These are phyloP conservation scores for Sindora glabra DNA, from an alignment of 306 rosid species.

Conservation along the genomic window DNA sequence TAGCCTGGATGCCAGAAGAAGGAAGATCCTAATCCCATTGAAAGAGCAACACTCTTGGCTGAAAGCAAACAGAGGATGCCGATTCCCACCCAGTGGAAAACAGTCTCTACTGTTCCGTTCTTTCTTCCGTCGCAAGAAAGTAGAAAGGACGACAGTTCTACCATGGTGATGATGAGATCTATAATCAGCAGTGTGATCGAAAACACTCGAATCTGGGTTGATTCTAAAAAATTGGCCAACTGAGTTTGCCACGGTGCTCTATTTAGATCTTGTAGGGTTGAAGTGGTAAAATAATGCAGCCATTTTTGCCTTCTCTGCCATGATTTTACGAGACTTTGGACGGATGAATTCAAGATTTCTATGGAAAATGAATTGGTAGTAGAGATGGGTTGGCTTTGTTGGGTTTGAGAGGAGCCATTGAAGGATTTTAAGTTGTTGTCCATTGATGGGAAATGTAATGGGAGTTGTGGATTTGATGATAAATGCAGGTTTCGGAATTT, in stretches of 20 bases:
- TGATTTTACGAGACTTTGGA: constrained; percentile 39
- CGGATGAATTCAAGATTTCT: constrained; percentile 26
- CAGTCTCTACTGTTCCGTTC: not conserved
- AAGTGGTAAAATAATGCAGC: constrained; percentile 9
- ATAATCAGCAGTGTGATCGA: constrained; percentile 33
- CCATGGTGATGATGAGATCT: constrained; percentile 57
- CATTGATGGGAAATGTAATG: constrained; percentile 25
- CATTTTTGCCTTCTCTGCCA: constrained; percentile 49
- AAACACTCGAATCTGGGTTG: constrained; percentile 33
- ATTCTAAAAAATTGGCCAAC: constrained; percentile 45
- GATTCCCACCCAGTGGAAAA: constrained; percentile 59
- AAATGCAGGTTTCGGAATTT: not conserved
- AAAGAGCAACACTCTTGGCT: constrained; percentile 23
- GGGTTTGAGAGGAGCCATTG: constrained; percentile 21
- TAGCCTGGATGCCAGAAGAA: constrained; percentile 44
- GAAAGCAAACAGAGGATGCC: constrained; percentile 49
- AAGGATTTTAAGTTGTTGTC: constrained; percentile 10
- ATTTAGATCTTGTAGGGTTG: constrained; percentile 13
- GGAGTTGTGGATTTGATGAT: not conserved
- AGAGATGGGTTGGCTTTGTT: constrained; percentile 9
- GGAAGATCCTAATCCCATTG: constrained; percentile 39
- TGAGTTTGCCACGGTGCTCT: constrained; percentile 48
- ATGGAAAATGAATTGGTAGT: constrained; percentile 21
- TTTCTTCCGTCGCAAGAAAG: constrained; percentile 20
- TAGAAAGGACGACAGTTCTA: constrained; percentile 57